A percentile compares a stretch with the other conserved stretches of the same genome.
Conservation (phyloP, 164 flowering plant species). For the Paratinospora sagittata region DNA sequence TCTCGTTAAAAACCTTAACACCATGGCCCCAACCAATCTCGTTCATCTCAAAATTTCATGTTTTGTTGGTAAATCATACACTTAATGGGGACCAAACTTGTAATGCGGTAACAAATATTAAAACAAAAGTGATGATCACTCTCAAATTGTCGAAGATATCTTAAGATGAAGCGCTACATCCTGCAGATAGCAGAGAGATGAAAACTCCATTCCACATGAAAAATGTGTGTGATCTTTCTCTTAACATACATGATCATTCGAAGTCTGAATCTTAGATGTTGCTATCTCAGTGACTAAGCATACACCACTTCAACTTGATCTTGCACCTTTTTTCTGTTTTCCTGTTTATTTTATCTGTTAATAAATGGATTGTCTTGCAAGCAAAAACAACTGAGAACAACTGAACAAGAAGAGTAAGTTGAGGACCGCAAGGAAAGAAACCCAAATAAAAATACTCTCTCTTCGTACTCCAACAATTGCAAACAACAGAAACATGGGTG, state of each 20-base stretch:
- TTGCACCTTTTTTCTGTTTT: not conserved
- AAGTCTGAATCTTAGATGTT: not conserved
- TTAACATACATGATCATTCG: not conserved
- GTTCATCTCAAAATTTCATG: not conserved
- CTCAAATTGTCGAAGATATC: not conserved
- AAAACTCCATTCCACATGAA: not conserved
- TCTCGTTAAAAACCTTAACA: too few relatives aligned
- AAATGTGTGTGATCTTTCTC: not conserved
- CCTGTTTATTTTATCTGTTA: too few relatives aligned
- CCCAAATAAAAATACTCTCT: too few relatives aligned
- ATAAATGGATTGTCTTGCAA: too few relatives aligned
- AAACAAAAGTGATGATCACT: not conserved
- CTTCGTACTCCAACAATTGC: too few relatives aligned
- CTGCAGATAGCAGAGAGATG: not conserved
- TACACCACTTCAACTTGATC: not conserved
- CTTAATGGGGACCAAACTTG: not conserved
- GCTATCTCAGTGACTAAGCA: not conserved
- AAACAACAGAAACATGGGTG: too few relatives aligned
- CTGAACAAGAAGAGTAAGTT: too few relatives aligned
- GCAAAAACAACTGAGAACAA: too few relatives aligned
- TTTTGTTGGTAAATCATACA: not conserved
- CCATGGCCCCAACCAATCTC: too few relatives aligned
- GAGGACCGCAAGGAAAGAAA: too few relatives aligned
- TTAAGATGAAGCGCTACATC: not conserved
- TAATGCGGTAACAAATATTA: not conserved